phyloP scores from a whole-genome alignment of 768 basidiomycete species.

The Astraeus odoratus region DNA sequence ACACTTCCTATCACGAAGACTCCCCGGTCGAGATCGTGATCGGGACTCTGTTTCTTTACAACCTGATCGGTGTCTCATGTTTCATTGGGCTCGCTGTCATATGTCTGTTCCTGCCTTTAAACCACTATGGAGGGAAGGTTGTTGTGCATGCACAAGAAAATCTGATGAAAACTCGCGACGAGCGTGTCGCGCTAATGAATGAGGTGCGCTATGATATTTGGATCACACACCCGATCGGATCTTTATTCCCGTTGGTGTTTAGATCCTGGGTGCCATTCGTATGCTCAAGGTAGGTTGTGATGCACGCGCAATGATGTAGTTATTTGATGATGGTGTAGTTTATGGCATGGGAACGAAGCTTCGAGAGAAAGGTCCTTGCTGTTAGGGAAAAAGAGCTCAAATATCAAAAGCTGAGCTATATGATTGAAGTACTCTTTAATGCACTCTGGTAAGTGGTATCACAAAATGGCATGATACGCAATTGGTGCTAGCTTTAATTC shows the following conservation, averaged over 20 bases:
- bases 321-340: conserved; percentile 40
- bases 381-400: conserved; percentile 77
- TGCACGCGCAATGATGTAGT: not conserved
- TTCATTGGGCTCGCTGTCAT: conserved; percentile 75
- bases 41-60: conserved; percentile 71
- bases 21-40: conserved; percentile 73
- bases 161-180: conserved; percentile 88
- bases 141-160: conserved; percentile 75
- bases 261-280: conserved; percentile 79
- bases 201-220: conserved; percentile 37
- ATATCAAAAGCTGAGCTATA: conserved; percentile 82
- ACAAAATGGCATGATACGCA: not conserved
- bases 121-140: conserved; percentile 78
- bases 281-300: conserved; percentile 65
- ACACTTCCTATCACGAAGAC: conserved; percentile 34
- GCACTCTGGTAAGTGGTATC: conserved; percentile 40
- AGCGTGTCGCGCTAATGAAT: conserved; percentile 88
- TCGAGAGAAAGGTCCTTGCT: conserved; percentile 66
- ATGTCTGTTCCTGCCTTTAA: conserved; percentile 66
- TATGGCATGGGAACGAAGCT: conserved; percentile 93
- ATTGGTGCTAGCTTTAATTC: not conserved
- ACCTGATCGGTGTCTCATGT: conserved; percentile 69
- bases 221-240: not conserved
- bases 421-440: conserved; percentile 66
- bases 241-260: not conserved